Evolutionary conservation across 495 filamentous ascomycete species (phyloP).

Genomic region (Saxophila tyrrhenica): DNA sequence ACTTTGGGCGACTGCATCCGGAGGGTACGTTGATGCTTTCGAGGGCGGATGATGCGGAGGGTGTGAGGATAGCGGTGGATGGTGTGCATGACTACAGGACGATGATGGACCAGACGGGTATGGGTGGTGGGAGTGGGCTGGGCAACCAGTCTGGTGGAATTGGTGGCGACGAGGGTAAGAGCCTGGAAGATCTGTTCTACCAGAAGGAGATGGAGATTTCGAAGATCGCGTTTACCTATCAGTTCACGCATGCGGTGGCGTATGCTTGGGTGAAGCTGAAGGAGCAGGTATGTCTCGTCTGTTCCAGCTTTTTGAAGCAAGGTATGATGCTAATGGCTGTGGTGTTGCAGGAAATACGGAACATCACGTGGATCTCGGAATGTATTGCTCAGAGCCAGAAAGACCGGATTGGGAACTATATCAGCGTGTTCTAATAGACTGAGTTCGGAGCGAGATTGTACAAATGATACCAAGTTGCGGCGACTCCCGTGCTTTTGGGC

Average conservation of each 20-base stretch:
- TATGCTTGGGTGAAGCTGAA: constrained; percentile 97
- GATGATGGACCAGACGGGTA: constrained; percentile 86
- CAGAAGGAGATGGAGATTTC: constrained; percentile 98
- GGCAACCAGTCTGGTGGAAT: constrained; percentile 74
- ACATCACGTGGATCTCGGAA: constrained; percentile 98
- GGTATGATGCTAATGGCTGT: constrained; percentile 6
- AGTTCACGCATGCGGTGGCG: constrained; percentile 90
- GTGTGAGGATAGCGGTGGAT: constrained; percentile 83
- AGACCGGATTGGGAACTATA: constrained; percentile 96
- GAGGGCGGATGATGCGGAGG: constrained; percentile 89
- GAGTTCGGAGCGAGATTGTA: neutral
- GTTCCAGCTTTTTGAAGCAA: neutral
- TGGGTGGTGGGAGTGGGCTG: constrained; percentile 61
- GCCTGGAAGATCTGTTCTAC: constrained; percentile 94
- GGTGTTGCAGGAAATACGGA: constrained; percentile 78
- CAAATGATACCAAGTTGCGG: neutral
- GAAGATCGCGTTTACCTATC: constrained; percentile 86
- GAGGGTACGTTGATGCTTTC: constrained; percentile 92
- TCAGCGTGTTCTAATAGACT: constrained; percentile 78
- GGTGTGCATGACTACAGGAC: constrained; percentile 82
- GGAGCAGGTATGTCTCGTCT: constrained; percentile 73
- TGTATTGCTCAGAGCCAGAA: constrained; percentile 99
- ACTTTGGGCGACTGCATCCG: constrained; percentile 79
- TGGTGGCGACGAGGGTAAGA: constrained; percentile 64
- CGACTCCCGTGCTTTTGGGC: too few relatives aligned